Evolutionary conservation across 331 rosid species (phyloP).

Genomic region (Rhamnella rubrinervis): DNA sequence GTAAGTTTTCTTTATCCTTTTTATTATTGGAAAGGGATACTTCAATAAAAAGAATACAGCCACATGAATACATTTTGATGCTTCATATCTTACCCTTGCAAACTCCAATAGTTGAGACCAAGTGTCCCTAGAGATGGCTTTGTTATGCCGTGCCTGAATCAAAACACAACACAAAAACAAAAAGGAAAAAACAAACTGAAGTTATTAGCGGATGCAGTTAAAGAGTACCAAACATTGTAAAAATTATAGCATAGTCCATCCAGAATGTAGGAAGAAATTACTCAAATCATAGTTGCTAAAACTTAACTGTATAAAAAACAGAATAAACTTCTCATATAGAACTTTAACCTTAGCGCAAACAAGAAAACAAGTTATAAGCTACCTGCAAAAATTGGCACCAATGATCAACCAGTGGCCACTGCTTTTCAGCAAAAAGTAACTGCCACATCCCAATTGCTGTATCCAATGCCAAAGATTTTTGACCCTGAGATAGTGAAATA

Average conservation of each 20-base stretch:
- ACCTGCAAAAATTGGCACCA: constrained; percentile 99
- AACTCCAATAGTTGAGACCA: constrained; percentile 99
- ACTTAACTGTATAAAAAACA: no score
- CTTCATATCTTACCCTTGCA: constrained; percentile 66
- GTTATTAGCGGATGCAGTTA: background rate
- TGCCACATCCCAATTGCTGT: constrained; percentile 99
- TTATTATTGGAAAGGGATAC: background rate
- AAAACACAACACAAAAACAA: constrained; percentile 5
- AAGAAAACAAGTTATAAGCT: constrained; percentile 6
- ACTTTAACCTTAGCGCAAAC: background rate
- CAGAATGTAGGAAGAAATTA: background rate
- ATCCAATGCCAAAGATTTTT: constrained; percentile 95
- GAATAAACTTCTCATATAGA: background rate
- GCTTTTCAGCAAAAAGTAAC: constrained; percentile 92
- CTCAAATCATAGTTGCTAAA: background rate
- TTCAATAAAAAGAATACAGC: background rate
- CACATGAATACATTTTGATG: background rate
- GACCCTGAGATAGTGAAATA: constrained; percentile 68
- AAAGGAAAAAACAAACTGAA: constrained; percentile 4
- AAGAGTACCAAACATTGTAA: no score
- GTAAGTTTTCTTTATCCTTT: no score
- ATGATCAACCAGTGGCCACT: constrained; percentile 94
- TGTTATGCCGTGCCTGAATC: constrained; percentile 86
- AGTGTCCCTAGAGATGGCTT: constrained; percentile 95
- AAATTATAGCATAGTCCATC: background rate